Base-by-base conservation (phyloP, 2,329 filamentous ascomycete genomes). In the Sporothrix pallida region DNA sequence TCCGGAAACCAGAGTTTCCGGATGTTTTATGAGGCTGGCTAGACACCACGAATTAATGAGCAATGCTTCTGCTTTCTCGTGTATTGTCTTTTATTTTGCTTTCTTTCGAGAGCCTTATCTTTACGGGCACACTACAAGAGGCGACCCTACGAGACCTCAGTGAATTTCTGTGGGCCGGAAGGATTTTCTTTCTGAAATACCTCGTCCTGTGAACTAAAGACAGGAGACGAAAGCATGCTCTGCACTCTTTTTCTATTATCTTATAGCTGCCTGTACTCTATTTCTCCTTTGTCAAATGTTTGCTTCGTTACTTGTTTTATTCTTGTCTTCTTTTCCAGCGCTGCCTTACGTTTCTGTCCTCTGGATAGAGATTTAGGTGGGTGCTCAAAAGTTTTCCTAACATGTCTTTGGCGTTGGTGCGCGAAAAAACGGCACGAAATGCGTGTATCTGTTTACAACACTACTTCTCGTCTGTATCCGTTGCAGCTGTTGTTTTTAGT, bases 11-110 rank as follows among this genome's bases (percentile, higher is more conserved):
- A 20, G 12, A 8, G 62, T 20, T 48, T 65, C 31, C 58, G 26
- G 31, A 20, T 8, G 9, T 8, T 8, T 5, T 46, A 56, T 0
- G 26, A 56, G 26, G 48, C 44, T 31, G 67, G 67, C 17, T 42
- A 20, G 68, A 58, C 31, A 58, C 31, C 20, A 70, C 52, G 68
- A 70, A 58, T 7, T 70, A 26, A 70, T 70, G 68, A 70, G 52
- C n/a, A 70, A 69, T 23, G 48, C 1, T n/a, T 42, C 13, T 68
- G 63, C 13, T 44, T 67, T 37, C 44, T 42, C 67, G 26, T 56
- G 46, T 54, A 42, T 56, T 70, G 31, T 69, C 3, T 20, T 54
- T 26, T 52, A 20, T 56, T 12, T 4, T 17, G 13, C 23, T 69
- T 13, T 15, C 17, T 31, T 4, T 37, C 65, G 37, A 23, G 5